Evolutionary conservation across 345 rosid species (phyloP), one percentile per base, ranked within the genome.

Genomic region (Stellera chamaejasme): DNA sequence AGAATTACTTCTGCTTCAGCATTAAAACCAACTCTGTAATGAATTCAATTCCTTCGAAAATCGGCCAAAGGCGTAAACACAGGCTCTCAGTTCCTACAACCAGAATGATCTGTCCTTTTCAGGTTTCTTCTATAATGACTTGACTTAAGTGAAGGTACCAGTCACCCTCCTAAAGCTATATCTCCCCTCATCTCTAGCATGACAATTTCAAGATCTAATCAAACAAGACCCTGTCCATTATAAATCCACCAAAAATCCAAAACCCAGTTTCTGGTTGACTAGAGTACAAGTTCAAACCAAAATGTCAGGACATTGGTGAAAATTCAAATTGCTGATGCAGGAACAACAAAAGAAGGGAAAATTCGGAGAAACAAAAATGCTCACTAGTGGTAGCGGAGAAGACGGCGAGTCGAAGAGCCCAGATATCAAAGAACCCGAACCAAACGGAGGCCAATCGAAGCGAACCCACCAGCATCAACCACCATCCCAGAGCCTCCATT

Each of bases 381-480:
- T 53, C 65, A 88, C 95, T 80, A 60, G 77, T 73, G 62, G 93
- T 69, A 10, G 72, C 76, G 72, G 96, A 88, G 87, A 82, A 92
- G 73, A 92, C 95, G 36, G 88, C 98, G 63, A 78, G 90, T 27
- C 81, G 76, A 63, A 92, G 95, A 72, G 95, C 93, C 93, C 89
- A 81, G 52, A 88, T 82, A 75, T 92, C 78, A 72, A 88, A 80
- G 87, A 88, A 92, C 43, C 98, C 97, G 68, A 92, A 86, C 93
- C 95, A 92, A 44, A 86, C 97, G 42, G 98, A 84, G 16, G 83
- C 87, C 62, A 92, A 72, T 64, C 98, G 84, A 49, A 88, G 85
- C 7, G 81, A 77, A 45, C 93, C 97, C 60, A 86, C 89, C 63
- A 92, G 69, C 91, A 92, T 81, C 66, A 86, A 55, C 97, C 98